Percentiles rank a stretch among this genome's conserved stretches.
Evolutionary conservation across 1,284 basidiomycete species (phyloP).

Genomic region (Rhodotorula sp.): DNA sequence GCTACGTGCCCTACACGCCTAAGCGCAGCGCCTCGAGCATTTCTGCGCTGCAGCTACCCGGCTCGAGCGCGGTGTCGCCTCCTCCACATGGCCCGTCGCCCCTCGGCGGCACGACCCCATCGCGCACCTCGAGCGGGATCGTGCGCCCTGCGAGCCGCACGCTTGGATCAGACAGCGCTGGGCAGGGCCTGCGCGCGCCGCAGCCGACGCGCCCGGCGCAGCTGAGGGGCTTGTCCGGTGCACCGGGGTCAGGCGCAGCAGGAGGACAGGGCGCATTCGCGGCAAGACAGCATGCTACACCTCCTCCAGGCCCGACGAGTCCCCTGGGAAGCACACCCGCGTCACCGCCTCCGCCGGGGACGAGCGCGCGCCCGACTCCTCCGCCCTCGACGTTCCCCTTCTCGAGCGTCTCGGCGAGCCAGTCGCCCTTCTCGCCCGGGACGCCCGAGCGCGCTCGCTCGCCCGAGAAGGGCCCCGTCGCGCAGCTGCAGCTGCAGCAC

Average conservation of each 20-base stretch:
- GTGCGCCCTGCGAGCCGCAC: neutral
- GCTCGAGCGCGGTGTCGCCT: neutral
- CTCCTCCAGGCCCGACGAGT: too few species aligned
- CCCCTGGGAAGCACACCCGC: too few species aligned
- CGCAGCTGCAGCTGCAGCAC: neutral
- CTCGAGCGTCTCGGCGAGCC: conserved; percentile 15
- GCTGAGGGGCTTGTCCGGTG: conserved; percentile 10
- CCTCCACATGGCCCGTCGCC: neutral
- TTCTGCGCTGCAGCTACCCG: neutral
- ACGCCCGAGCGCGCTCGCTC: neutral
- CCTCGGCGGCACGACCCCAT: neutral
- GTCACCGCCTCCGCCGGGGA: neutral
- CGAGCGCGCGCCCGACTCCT: neutral
- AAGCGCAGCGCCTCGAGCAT: conserved; percentile 17
- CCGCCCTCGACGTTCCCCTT: conserved; percentile 21
- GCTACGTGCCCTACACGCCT: conserved; percentile 25
- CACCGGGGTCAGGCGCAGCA: neutral
- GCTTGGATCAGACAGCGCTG: neutral
- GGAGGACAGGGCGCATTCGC: neutral
- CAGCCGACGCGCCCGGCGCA: conserved; percentile 4
- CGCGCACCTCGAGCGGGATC: neutral
- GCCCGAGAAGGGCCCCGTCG: neutral
- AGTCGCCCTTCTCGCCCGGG: conserved; percentile 19
- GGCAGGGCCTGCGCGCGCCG: conserved; percentile 3
- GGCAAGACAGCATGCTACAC: neutral